Base-by-base conservation (phyloP, 495 filamentous ascomycete species). In the Daldinia childiae region DNA sequence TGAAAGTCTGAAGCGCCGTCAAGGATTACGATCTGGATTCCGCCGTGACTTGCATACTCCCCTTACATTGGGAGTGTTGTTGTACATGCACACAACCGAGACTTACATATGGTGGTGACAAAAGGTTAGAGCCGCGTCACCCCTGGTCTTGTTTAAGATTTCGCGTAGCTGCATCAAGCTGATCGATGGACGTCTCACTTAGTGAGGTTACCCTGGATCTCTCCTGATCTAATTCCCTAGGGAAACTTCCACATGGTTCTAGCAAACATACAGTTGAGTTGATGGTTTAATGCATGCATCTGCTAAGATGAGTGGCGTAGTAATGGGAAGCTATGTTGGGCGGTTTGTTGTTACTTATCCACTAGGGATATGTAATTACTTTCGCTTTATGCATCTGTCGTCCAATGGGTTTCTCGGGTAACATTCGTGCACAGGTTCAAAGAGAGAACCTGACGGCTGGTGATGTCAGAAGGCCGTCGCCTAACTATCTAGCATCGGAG, bases 391-490 rank as follows among this genome's bases (percentile, higher is more conserved):
- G 58, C 64, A 60, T 34, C 15, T 15, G 32, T 51, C 41, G 36
- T 62, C 65, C 62, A 73, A 73, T 73, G 15, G 30, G 50, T 38
- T 45, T 43, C 36, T 27, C 30, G 30, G 45, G 58, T 54, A 63
- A 36, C 51, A 36, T 26, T 61, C 45, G 45, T 51, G 66, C 62
- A 21, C 54, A 38, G 58, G 50, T 39, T 55, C 15, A 69, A 62
- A 50, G 36, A 36, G 21, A 58, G 30, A 55, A 59, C 52, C 41
- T 59, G 61, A 69, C 30, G 34, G 9, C 54, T 54, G 62, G 64
- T 73, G 71, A 73, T 73, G 71, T 73, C 71, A 73, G 71, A 69
- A 69, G 57, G 1, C 34, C 39, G 36, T 73, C 32, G 61, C 38
- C 50, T 59, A 58, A 27, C 71, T 52, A 66, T 64, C 48, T 36